phyloP scores from a whole-genome alignment of 2,329 filamentous ascomycete genomes.

The Curvularia eragrostidis region DNA sequence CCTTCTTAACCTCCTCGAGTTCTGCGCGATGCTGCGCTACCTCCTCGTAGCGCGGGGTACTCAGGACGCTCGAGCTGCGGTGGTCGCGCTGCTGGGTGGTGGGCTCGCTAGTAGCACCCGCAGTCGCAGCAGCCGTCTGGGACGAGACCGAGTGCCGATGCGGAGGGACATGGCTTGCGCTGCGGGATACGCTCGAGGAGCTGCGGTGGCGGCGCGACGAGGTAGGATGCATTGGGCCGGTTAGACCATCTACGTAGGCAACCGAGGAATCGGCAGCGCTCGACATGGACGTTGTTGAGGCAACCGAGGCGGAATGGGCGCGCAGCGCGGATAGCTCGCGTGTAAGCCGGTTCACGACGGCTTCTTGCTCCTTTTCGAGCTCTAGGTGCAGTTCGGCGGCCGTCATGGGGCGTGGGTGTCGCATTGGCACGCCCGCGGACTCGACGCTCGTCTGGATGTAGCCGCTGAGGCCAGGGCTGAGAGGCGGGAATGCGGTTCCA shows the following conservation, averaged over 20 bases:
- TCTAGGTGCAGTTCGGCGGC: slow-evolving; percentile 87
- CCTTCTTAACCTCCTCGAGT: slow-evolving; percentile 57
- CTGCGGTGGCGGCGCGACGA: slow-evolving; percentile 64
- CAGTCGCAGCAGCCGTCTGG: slow-evolving; percentile 20
- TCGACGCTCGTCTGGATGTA: slow-evolving; percentile 37
- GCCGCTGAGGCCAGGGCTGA: slow-evolving; percentile 43
- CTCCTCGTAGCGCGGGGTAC: slow-evolving; percentile 52
- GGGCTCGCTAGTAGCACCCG: slow-evolving; percentile 32
- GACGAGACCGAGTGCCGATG: slow-evolving; percentile 45
- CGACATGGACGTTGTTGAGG: slow-evolving; percentile 56
- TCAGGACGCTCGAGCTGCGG: slow-evolving; percentile 45
- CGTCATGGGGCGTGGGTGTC: slow-evolving; percentile 87
- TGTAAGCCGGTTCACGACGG: slow-evolving; percentile 90
- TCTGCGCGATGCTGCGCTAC: slow-evolving; percentile 54
- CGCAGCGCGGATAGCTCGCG: slow-evolving; percentile 88
- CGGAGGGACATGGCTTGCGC: slow-evolving; percentile 27
- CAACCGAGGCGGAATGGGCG: slow-evolving; percentile 68
- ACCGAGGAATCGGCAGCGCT: slow-evolving; percentile 57
- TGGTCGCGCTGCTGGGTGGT: slow-evolving; percentile 26
- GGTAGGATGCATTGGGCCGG: slow-evolving; percentile 60
- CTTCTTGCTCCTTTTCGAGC: slow-evolving; percentile 94
- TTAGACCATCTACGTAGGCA: slow-evolving; percentile 51
- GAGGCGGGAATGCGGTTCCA: slow-evolving; percentile 44
- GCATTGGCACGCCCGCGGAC: slow-evolving; percentile 68
- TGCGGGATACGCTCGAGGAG: slow-evolving; percentile 60